Percentiles rank a stretch among this genome's conserved stretches.
Conservation (phyloP, 148 eudicot genomes). For the Rhododendron williamsianum region DNA sequence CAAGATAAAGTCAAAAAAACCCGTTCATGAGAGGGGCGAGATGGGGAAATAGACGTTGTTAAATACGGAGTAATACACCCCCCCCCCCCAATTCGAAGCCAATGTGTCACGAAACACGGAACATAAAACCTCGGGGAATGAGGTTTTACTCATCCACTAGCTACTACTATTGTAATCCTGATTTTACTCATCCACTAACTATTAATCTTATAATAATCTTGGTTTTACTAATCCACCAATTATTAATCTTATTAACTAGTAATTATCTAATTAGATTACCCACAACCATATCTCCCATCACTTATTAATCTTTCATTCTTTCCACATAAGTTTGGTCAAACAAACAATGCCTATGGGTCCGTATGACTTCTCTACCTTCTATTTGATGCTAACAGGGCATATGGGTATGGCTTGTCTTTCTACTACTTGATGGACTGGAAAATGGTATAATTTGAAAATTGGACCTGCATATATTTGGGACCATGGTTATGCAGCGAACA, state of each 20-base stretch:
- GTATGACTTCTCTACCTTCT: background rate
- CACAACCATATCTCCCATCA: background rate
- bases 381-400: background rate
- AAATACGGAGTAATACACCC: no score
- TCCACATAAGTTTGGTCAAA: background rate
- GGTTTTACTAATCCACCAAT: no score
- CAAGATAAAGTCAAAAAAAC: no score
- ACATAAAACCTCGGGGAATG: background rate
- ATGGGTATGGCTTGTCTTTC: background rate
- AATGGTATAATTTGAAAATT: background rate
- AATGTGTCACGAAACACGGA: background rate
- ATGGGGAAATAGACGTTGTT: no score
- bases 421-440: background rate
- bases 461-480: background rate
- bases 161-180: background rate
- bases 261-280: no score
- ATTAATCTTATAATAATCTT: background rate
- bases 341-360: background rate
- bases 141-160: background rate
- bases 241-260: no score
- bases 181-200: background rate
- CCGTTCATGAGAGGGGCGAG: no score
- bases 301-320: background rate
- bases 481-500: background rate
- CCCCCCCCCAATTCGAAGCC: no score